Percentiles rank a stretch among this genome's conserved stretches.
These are phyloP conservation scores for Fraxinus dipetala DNA, from an alignment of 305 asterid genomes.

Conservation along the genomic window DNA sequence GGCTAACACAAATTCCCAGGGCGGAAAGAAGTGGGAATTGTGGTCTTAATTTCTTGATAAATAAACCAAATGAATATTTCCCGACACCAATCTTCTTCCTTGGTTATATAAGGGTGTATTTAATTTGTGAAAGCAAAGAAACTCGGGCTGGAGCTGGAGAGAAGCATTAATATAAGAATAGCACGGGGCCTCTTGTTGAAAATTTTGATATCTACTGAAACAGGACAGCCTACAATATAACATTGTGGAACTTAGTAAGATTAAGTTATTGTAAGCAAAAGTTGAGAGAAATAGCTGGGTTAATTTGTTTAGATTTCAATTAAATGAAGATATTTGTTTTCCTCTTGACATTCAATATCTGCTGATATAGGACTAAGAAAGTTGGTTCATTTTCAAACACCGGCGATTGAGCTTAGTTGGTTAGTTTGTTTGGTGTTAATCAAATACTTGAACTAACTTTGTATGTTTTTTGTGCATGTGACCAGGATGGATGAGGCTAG, in stretches of 20 bases:
- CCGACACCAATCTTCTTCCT: not conserved
- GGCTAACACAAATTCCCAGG: not conserved
- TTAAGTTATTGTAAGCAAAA: not conserved
- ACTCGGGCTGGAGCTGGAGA: not conserved
- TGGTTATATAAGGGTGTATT: not conserved
- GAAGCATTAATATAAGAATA: not conserved
- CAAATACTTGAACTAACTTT: not conserved
- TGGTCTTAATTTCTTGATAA: not conserved
- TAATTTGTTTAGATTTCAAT: not conserved
- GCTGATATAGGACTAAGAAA: not conserved
- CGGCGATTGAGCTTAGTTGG: not conserved
- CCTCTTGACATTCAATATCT: not conserved
- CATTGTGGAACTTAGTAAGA: not conserved
- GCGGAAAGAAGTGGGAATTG: not conserved
- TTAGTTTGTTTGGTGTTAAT: not conserved
- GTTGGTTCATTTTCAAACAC: not conserved
- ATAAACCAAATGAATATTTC: not conserved
- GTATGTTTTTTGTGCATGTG: not conserved
- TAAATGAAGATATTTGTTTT: not conserved
- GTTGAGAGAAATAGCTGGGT: not conserved
- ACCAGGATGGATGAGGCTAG: slow-evolving; percentile 37
- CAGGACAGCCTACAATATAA: not conserved
- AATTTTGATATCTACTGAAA: not conserved
- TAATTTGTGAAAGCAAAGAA: not conserved
- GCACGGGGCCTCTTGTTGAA: not conserved